Evolutionary conservation across 441 rosid species (phyloP), one percentile per base, ranked within the genome.

Genomic region (Cnidoscolus chayamansa): DNA sequence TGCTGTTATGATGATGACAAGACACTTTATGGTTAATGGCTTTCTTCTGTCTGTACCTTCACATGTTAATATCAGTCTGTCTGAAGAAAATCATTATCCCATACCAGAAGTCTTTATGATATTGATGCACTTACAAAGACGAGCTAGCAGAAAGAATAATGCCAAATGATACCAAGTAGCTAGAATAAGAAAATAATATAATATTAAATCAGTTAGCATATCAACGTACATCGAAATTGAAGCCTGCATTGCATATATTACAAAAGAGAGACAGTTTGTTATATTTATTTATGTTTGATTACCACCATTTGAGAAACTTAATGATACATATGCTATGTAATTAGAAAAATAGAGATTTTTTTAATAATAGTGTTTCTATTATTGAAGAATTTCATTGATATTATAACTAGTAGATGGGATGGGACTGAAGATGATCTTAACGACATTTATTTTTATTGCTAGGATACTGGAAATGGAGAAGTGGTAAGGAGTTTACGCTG

Each of bases 401-500:
- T 25, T 25, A 25, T 25, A 25, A 25, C 25, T 25, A 25, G 25
- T 25, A 25, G 25, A 25, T 25, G 25, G 25, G 25, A 25, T 25
- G 25, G 25, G 25, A 25, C 35, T n/a, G 40, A 43, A 40, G 11
- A 47, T 45, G 57, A 55, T 49, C 57, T 15, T 59, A 54, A 20
- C 32, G 15, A 49, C 75, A 32, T 10, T 55, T 7, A 1, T 45
- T 35, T 51, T 62, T n/a, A 6, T 45, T 57, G 75, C 31, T 85
- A 92, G 96, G 91, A 88, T 77, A 76, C 90, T 0, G 76, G 77
- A 70, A 74, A 56, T 20, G 94, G 96, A 55, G 96, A 92, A 83
- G 82, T 82, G 30, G 88, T 86, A 71, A 81, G 96, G 83, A 79
- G 82, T 78, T 87, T 92, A 76, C 96, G 96, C 1, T 78, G 64